phyloP scores from a whole-genome alignment of 352 stramenopile species.

The Peronospora farinosa region DNA sequence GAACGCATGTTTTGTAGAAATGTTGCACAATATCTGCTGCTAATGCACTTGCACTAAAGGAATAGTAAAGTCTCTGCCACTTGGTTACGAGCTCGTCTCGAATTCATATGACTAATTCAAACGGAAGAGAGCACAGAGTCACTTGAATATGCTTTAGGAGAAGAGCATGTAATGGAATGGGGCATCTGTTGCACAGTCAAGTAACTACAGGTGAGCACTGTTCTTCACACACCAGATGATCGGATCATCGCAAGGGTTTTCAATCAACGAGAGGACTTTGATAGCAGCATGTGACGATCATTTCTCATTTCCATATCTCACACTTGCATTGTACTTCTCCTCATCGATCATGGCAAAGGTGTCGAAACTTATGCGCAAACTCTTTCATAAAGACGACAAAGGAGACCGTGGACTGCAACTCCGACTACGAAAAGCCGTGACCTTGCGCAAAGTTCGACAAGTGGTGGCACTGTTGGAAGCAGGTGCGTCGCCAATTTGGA shows the following conservation, averaged over 20 bases:
- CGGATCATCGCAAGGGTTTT: background rate
- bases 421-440: slow-evolving; percentile 56
- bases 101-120: slow-evolving; percentile 3
- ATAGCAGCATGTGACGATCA: slow-evolving; percentile 8
- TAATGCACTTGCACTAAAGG: background rate
- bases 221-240: slow-evolving; percentile 15
- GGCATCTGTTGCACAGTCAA: background rate
- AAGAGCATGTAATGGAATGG: slow-evolving; percentile 11
- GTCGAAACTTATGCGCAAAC: slow-evolving; percentile 37
- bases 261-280: background rate
- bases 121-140: slow-evolving; percentile 17
- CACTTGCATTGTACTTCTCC: background rate
- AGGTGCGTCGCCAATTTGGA: slow-evolving; percentile 56
- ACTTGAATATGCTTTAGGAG: slow-evolving; percentile 17
- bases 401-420: slow-evolving; percentile 27
- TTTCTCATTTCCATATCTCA: slow-evolving; percentile 7
- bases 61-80: background rate
- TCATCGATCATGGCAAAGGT: slow-evolving; percentile 35
- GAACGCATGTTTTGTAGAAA: background rate
- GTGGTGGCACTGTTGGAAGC: slow-evolving; percentile 50
- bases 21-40: slow-evolving; percentile 17
- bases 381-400: slow-evolving; percentile 36
- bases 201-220: slow-evolving; percentile 1
- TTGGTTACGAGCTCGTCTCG: background rate
- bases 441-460: slow-evolving; percentile 33